Conservation (phyloP, 495 filamentous ascomycete species). For the Xylaria palmicola region DNA sequence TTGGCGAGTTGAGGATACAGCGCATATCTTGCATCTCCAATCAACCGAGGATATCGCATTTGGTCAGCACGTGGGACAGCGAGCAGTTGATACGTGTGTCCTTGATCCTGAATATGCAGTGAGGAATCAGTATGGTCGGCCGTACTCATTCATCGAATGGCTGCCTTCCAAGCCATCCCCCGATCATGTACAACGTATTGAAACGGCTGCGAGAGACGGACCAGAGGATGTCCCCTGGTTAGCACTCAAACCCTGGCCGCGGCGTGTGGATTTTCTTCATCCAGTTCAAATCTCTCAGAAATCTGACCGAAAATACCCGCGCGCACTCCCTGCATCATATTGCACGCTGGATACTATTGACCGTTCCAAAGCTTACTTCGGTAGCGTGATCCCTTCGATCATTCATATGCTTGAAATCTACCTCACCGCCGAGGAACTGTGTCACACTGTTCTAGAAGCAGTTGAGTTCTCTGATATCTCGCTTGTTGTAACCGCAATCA, state of each 20-base stretch:
- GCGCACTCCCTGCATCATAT: conserved; percentile 32
- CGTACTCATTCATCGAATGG: conserved; percentile 33
- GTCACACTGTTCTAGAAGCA: conserved; percentile 56
- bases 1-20: conserved; percentile 30
- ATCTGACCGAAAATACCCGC: conserved; percentile 31
- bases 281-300: conserved; percentile 14
- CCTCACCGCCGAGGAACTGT: conserved; percentile 63
- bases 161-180: conserved; percentile 39
- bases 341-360: conserved; percentile 57
- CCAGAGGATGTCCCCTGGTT: conserved; percentile 48
- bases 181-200: conserved; percentile 23
- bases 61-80: conserved; percentile 19
- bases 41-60: conserved; percentile 24
- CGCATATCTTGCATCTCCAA: conserved; percentile 42
- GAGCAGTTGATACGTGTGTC: conserved; percentile 6
- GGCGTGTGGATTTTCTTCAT: conserved; percentile 62
- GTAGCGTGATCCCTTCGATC: conserved; percentile 72
- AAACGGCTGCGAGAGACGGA: conserved; percentile 24
- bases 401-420: conserved; percentile 64
- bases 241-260: conserved; percentile 50
- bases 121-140: conserved; percentile 26
- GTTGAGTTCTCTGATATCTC: conserved; percentile 53
- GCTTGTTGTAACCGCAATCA: conserved; percentile 73
- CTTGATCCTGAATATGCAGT: conserved; percentile 31
- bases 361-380: conserved; percentile 59